Evolutionary conservation across 140 eudicot genomes (phyloP).

Genomic region (Anethum foeniculum): DNA sequence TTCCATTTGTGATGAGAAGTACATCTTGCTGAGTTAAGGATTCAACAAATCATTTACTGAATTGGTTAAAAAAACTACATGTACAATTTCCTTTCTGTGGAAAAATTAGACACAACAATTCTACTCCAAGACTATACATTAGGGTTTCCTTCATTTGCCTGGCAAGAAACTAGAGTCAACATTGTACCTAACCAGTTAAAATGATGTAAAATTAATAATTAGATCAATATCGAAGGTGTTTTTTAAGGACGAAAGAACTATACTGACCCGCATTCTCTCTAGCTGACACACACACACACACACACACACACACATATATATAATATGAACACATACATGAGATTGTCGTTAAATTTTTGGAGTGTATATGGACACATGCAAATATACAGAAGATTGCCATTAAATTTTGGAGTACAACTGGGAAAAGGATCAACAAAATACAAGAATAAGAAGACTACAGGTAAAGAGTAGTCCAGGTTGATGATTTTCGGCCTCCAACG

Average conservation of each 20-base stretch:
- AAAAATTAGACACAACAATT: background rate
- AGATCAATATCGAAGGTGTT: background rate
- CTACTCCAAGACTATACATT: background rate
- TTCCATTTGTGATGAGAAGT: background rate
- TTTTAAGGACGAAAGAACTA: background rate
- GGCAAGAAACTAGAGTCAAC: background rate
- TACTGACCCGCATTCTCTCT: background rate
- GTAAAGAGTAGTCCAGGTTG: background rate
- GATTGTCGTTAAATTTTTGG: background rate
- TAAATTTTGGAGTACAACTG: background rate
- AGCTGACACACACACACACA: background rate
- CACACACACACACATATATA: too few species aligned
- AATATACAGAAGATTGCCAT: background rate
- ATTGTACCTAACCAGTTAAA: background rate
- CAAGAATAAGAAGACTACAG: background rate
- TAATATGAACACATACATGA: background rate
- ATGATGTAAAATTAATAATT: background rate
- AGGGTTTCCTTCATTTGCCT: background rate
- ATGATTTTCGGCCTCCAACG: background rate
- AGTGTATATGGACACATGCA: background rate
- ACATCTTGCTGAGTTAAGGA: background rate
- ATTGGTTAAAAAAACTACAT: background rate
- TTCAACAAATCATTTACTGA: background rate
- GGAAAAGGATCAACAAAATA: background rate
- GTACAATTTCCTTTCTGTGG: background rate